A percentile compares a stretch with the other conserved stretches of the same genome.
These are phyloP conservation scores for Sugiyamaella grinbergsii DNA, from an alignment of 1,139 yeast species.

Conservation along the genomic window DNA sequence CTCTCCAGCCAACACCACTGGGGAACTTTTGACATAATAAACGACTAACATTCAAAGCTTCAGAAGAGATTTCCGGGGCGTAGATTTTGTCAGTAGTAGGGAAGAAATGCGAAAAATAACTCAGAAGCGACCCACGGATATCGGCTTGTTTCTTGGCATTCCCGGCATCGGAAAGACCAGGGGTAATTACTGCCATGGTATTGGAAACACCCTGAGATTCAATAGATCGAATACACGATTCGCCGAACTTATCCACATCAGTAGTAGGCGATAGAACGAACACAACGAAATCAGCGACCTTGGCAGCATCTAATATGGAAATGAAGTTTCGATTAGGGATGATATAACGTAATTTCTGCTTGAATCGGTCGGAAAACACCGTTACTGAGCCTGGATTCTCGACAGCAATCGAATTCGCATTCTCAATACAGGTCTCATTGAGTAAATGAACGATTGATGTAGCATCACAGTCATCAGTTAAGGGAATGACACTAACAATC, in stretches of 20 bases:
- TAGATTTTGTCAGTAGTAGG: slow-evolving; percentile 80
- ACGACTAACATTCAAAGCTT: slow-evolving; percentile 71
- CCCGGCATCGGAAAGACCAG: slow-evolving; percentile 61
- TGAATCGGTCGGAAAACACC: slow-evolving; percentile 60
- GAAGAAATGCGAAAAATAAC: slow-evolving; percentile 87
- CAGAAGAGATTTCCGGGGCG: slow-evolving; percentile 67
- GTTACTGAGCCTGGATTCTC: slow-evolving; percentile 43
- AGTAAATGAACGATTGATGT: slow-evolving; percentile 56
- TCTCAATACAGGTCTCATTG: slow-evolving; percentile 31
- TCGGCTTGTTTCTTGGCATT: slow-evolving; percentile 78
- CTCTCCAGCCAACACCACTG: slow-evolving; percentile 87
- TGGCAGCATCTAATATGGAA: slow-evolving; percentile 80
- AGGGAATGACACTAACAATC: slow-evolving; percentile 75
- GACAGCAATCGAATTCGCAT: slow-evolving; percentile 32
- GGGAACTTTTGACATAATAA: slow-evolving; percentile 84
- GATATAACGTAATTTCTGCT: slow-evolving; percentile 71
- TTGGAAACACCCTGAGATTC: slow-evolving; percentile 93
- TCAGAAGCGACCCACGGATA: slow-evolving; percentile 74
- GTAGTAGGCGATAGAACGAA: slow-evolving; percentile 82
- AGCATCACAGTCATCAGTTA: slow-evolving; percentile 71
- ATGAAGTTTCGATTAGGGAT: slow-evolving; percentile 66
- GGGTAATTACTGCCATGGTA: slow-evolving; percentile 75
- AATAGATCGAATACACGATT: slow-evolving; percentile 81
- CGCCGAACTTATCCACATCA: slow-evolving; percentile 86
- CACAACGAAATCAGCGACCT: slow-evolving; percentile 83